These are phyloP conservation scores for Volutella citrinella DNA, from an alignment of 2,329 filamentous ascomycete species.

Conservation along the genomic window DNA sequence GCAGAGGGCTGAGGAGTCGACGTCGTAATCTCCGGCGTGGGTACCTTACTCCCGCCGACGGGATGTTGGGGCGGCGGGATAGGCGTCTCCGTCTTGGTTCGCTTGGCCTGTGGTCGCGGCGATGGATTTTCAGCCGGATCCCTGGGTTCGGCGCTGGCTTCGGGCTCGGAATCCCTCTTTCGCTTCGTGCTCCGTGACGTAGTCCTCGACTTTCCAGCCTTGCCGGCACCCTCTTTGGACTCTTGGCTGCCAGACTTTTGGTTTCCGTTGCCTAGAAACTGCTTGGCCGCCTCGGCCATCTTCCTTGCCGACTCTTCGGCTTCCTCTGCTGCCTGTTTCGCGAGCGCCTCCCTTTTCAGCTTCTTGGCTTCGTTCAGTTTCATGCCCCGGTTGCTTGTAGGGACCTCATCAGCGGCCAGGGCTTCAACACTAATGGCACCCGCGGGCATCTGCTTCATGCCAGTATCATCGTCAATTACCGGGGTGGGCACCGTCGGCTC, in stretches of 20 bases:
- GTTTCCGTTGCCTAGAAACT: slow-evolving; percentile 36
- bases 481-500: slow-evolving; percentile 37
- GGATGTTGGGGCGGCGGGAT: slow-evolving; percentile 45
- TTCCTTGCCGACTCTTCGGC: slow-evolving; percentile 56
- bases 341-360: slow-evolving; percentile 63
- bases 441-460: slow-evolving; percentile 51
- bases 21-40: slow-evolving; percentile 18
- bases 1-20: slow-evolving; percentile 17
- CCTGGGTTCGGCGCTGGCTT: slow-evolving; percentile 26
- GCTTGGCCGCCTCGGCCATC: slow-evolving; percentile 46
- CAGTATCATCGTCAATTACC: slow-evolving; percentile 47
- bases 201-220: slow-evolving; percentile 26
- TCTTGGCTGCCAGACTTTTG: slow-evolving; percentile 23
- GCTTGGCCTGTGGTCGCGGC: slow-evolving; percentile 43
- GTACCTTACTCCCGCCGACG: slow-evolving; percentile 26
- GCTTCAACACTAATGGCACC: slow-evolving; percentile 59
- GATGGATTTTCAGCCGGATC: slow-evolving; percentile 27
- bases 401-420: slow-evolving; percentile 58
- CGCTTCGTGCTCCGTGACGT: slow-evolving; percentile 39
- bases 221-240: slow-evolving; percentile 24
- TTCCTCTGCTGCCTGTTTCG: slow-evolving; percentile 60
- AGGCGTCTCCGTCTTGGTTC: slow-evolving; percentile 56
- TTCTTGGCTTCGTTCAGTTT: slow-evolving; percentile 77
- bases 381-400: slow-evolving; percentile 70
- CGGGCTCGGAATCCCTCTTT: slow-evolving; percentile 40